Base-by-base conservation (phyloP, 2,329 filamentous ascomycete species). In the Cladophialophora bantiana region DNA sequence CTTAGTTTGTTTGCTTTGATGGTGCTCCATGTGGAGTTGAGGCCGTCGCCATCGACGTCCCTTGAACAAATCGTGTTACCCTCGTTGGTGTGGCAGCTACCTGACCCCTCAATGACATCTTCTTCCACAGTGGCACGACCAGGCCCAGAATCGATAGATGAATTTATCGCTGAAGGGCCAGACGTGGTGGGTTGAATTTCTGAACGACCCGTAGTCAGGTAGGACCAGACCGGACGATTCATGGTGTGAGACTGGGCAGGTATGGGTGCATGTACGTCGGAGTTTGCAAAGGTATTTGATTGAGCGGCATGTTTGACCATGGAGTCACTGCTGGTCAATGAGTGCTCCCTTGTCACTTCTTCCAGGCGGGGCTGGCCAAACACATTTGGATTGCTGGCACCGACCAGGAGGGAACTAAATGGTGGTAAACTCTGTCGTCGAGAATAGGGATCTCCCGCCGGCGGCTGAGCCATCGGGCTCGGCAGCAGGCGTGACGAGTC, bases 1-100 rank as follows among this genome's bases (percentile, higher is more conserved):
- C 94, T 88, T 56, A 94, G 93, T 81, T 96, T 97, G 13, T 94
- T 94, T 1, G 94, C 93, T 80, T 97, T 97, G 40, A 94, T 97
- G 9, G 96, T 89, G 15, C 94, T 93, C 94, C 94, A 97, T 72
- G 92, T 91, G 1, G 93, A 92, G 76, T 96, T 97, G 59, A 97
- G 93, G 0, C 85, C 84, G 76, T 96, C 91, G 18, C 93, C 93
- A 73, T 96, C 92, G 70, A 96, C 94, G 34, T 91, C 83, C 42
- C 91, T 92, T 73, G 91, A 92, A 81, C 91, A 94, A 76, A 92
- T 89, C 61, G 88, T 90, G 35, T 91, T 91, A 75, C 96, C 92
- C 70, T 94, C 92, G 76, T 95, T 95, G 69, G 95, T 89, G 75
- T 93, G 95, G 80, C 91, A 95, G 73, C 90, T 78, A 2, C 92